A percentile compares a stretch with the other conserved stretches of the same genome.
phyloP scores from a whole-genome alignment of 495 filamentous ascomycete species.

The Penicillium bovifimosum region DNA sequence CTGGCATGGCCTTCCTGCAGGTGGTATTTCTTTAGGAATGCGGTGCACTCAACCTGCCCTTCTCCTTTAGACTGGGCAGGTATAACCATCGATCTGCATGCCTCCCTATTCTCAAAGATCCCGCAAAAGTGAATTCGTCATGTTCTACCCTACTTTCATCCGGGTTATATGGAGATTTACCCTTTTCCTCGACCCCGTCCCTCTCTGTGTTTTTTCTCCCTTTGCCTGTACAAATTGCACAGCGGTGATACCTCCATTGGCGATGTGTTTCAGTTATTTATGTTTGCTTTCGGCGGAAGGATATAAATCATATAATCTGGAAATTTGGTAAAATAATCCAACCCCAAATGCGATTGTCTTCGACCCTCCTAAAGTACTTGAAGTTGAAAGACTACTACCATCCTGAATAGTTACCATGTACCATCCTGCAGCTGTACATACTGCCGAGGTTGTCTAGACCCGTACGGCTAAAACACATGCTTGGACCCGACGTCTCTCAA shows the following conservation, averaged over 20 bases:
- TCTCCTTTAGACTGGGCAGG: conserved; percentile 7
- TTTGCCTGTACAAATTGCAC: conserved; percentile 6
- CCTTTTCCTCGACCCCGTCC: not conserved
- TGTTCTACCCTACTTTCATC: not conserved
- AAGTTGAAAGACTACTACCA: no score
- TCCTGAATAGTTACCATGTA: not conserved
- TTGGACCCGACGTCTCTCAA: not conserved
- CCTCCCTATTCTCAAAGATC: not conserved
- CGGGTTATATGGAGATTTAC: not conserved
- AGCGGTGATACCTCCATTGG: conserved; percentile 17
- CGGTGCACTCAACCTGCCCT: not conserved
- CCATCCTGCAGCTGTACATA: not conserved
- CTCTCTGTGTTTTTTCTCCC: not conserved
- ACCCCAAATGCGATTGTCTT: not conserved
- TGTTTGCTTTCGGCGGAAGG: not conserved
- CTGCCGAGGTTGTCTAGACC: not conserved
- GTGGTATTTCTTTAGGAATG: conserved; percentile 4
- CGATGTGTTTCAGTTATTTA: conserved; percentile 6
- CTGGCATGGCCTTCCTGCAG: conserved; percentile 15
- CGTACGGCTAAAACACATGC: not conserved
- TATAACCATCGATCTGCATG: conserved; percentile 16
- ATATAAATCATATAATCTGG: not conserved
- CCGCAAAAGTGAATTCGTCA: not conserved
- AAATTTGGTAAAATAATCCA: not conserved
- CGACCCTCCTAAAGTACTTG: not conserved